A percentile compares a stretch with the other conserved stretches of the same genome.
Conservation (phyloP, 805 yeast genomes). For the Nakazawaea populi region DNA sequence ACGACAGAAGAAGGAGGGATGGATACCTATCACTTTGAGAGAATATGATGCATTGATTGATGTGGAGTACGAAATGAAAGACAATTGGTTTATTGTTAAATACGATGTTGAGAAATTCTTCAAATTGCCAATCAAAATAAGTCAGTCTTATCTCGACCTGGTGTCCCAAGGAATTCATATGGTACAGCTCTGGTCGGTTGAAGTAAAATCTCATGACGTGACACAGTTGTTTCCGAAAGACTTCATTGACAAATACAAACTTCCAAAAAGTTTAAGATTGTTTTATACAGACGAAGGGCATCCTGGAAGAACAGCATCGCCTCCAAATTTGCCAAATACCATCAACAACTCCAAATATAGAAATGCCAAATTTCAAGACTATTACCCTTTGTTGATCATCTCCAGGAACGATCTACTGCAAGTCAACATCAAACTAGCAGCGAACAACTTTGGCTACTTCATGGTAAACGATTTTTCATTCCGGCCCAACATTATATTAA, state of each 20-base stretch:
- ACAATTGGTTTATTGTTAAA: slow-evolving; percentile 6
- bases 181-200: slow-evolving; percentile 2
- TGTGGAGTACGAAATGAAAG: slow-evolving; percentile 12
- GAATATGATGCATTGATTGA: slow-evolving; percentile 12
- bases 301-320: slow-evolving; percentile 19
- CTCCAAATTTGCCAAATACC: slow-evolving; percentile 7
- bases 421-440: slow-evolving; percentile 11
- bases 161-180: background rate
- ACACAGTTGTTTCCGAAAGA: background rate
- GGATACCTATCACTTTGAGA: slow-evolving; percentile 15
- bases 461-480: slow-evolving; percentile 16
- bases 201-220: background rate
- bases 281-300: slow-evolving; percentile 21
- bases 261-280: slow-evolving; percentile 12
- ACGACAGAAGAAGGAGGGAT: slow-evolving; percentile 11
- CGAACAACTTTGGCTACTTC: slow-evolving; percentile 7
- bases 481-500: slow-evolving; percentile 22
- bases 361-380: slow-evolving; percentile 23
- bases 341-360: slow-evolving; percentile 9
- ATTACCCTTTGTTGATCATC: slow-evolving; percentile 21
- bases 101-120: background rate
- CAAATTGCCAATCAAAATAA: slow-evolving; percentile 2
- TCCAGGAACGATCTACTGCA: slow-evolving; percentile 16
- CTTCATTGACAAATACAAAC: background rate
- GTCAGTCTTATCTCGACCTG: background rate